phyloP scores from a whole-genome alignment of 495 filamentous ascomycete species.

The Sordaria brevicollis region DNA sequence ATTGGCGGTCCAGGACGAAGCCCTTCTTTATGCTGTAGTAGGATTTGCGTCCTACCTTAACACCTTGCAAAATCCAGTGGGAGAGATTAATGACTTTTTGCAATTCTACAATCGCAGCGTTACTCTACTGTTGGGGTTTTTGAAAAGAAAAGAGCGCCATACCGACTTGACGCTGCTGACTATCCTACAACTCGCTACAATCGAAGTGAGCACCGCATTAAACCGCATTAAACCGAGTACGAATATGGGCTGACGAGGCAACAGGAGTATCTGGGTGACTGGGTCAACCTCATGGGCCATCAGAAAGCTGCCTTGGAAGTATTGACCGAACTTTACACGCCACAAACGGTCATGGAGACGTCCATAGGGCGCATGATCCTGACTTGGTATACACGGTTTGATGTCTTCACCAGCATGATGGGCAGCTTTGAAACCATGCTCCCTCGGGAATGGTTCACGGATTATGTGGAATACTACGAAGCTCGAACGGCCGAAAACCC shows the following conservation, averaged over 20 bases:
- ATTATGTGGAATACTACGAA: constrained; percentile 50
- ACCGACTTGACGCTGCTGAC: constrained; percentile 71
- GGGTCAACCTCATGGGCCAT: constrained; percentile 83
- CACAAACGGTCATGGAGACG: constrained; percentile 61
- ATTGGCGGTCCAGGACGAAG: constrained; percentile 65
- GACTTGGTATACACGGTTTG: constrained; percentile 83
- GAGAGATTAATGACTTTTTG: constrained; percentile 70
- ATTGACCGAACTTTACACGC: constrained; percentile 66
- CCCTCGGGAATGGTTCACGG: constrained; percentile 69
- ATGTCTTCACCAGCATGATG: constrained; percentile 74
- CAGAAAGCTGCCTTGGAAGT: constrained; percentile 82
- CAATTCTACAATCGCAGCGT: constrained; percentile 86
- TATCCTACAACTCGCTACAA: constrained; percentile 83
- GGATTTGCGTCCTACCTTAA: constrained; percentile 86
- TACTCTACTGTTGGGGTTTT: constrained; percentile 56
- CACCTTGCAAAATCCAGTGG: constrained; percentile 55
- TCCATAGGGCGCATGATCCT: constrained; percentile 61
- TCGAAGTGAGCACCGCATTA: constrained; percentile 56
- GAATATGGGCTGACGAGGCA: constrained; percentile 4
- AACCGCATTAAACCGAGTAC: background rate
- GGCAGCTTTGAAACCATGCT: constrained; percentile 67
- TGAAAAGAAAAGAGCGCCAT: constrained; percentile 59
- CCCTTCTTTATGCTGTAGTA: constrained; percentile 80
- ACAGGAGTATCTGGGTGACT: constrained; percentile 91
- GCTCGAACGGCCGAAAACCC: constrained; percentile 51